These are phyloP conservation scores for Capronia americana DNA, from an alignment of 2,329 filamentous ascomycete species.

Conservation along the genomic window DNA sequence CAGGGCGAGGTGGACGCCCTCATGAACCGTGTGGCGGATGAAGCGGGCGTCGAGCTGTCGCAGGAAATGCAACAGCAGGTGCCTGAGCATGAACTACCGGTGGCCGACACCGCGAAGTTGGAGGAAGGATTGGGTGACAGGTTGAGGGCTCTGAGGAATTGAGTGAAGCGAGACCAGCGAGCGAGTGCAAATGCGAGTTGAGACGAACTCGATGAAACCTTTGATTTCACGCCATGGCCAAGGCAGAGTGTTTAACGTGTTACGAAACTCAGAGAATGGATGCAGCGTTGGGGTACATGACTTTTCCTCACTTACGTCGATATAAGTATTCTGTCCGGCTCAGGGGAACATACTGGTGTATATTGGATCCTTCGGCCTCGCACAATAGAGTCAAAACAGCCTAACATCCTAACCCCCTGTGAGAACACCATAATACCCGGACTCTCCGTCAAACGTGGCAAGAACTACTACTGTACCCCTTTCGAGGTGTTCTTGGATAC, in stretches of 20 bases:
- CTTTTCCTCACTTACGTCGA: not conserved
- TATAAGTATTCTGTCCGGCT: not conserved
- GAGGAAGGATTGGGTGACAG: constrained; percentile 45
- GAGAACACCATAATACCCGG: no score
- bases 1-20: constrained; percentile 87
- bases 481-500: no score
- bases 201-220: not conserved
- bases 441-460: no score
- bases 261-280: not conserved
- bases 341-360: not conserved
- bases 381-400: not conserved
- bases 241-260: not conserved
- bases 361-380: not conserved
- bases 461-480: no score
- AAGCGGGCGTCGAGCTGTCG: constrained; percentile 81
- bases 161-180: constrained; percentile 5
- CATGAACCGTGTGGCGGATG: constrained; percentile 84
- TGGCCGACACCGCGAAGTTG: constrained; percentile 40
- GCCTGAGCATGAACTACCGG: constrained; percentile 34
- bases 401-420: no score
- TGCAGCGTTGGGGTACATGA: not conserved
- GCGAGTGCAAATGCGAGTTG: not conserved
- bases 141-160: constrained; percentile 45
- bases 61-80: constrained; percentile 65
- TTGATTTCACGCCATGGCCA: not conserved